A percentile compares a stretch with the other conserved stretches of the same genome.
Evolutionary conservation across 1,284 basidiomycete species (phyloP).

Genomic region (Athelia sp.): DNA sequence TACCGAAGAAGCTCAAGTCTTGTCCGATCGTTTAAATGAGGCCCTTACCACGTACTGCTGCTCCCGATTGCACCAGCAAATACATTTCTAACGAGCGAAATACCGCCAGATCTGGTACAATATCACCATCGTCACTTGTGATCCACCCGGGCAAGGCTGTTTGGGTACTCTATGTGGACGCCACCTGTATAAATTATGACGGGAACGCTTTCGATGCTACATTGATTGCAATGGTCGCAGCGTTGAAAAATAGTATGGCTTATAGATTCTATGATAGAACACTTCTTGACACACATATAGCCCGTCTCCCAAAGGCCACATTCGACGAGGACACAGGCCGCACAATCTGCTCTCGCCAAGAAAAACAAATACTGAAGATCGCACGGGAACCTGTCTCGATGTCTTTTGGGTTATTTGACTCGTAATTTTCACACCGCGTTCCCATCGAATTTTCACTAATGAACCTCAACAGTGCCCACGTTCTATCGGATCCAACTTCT

Average conservation of each 20-base stretch:
- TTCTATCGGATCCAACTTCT: constrained; percentile 81
- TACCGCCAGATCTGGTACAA: constrained; percentile 53
- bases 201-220: constrained; percentile 93
- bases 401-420: constrained; percentile 82
- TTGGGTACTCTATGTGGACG: constrained; percentile 92
- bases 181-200: constrained; percentile 95
- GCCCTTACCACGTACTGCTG: constrained; percentile 61
- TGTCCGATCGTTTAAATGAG: constrained; percentile 80
- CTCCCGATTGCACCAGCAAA: constrained; percentile 2
- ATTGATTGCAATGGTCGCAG: constrained; percentile 82
- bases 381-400: constrained; percentile 51
- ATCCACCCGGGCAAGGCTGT: constrained; percentile 79
- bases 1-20: constrained; percentile 83
- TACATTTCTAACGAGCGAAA: background rate
- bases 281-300: constrained; percentile 31
- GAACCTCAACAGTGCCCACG: constrained; percentile 40
- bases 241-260: constrained; percentile 76
- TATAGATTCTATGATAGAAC: background rate
- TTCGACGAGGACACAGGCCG: constrained; percentile 67
- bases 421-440: constrained; percentile 37
- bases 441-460: background rate
- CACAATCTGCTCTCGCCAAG: constrained; percentile 62
- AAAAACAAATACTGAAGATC: constrained; percentile 43
- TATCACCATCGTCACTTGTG: constrained; percentile 69
- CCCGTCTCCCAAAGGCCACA: constrained; percentile 67